Percentiles rank a stretch among this genome's conserved stretches.
Evolutionary conservation across 2,329 filamentous ascomycete genomes (phyloP).

Genomic region (Xylaria sp.): DNA sequence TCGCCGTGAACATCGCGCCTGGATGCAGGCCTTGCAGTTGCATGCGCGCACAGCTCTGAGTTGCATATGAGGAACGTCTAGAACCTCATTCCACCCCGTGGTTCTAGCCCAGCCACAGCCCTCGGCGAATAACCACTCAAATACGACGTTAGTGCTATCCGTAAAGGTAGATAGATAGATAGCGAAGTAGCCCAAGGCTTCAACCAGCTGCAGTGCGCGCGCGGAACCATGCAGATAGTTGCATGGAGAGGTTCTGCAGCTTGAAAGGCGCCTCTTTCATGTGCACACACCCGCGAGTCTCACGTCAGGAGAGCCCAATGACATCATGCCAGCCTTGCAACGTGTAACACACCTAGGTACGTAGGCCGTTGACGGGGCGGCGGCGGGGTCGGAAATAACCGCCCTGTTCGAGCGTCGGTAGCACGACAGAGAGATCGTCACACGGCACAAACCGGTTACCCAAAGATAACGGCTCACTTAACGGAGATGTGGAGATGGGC

Average conservation of each 20-base stretch:
- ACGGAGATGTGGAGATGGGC: too few relatives aligned
- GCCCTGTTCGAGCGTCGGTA: background rate
- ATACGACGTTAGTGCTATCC: too few relatives aligned
- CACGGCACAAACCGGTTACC: too few relatives aligned
- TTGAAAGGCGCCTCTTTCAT: background rate
- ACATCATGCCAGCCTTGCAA: background rate
- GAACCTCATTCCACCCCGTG: too few relatives aligned
- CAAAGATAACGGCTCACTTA: too few relatives aligned
- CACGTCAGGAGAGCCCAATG: background rate
- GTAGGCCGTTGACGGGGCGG: background rate
- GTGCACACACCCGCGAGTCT: background rate
- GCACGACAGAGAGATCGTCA: too few relatives aligned
- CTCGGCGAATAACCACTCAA: too few relatives aligned
- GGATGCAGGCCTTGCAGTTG: too few relatives aligned
- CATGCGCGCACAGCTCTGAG: too few relatives aligned
- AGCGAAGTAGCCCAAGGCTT: background rate
- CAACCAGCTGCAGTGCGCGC: background rate
- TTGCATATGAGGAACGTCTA: too few relatives aligned
- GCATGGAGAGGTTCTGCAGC: background rate
- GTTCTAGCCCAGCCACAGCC: too few relatives aligned
- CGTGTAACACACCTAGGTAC: background rate
- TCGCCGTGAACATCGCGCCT: background rate
- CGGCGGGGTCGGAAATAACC: background rate
- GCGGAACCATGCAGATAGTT: background rate
- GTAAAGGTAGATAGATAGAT: too few relatives aligned